phyloP scores from a whole-genome alignment of 768 basidiomycete species.

The Sporobolomyces pararoseus region DNA sequence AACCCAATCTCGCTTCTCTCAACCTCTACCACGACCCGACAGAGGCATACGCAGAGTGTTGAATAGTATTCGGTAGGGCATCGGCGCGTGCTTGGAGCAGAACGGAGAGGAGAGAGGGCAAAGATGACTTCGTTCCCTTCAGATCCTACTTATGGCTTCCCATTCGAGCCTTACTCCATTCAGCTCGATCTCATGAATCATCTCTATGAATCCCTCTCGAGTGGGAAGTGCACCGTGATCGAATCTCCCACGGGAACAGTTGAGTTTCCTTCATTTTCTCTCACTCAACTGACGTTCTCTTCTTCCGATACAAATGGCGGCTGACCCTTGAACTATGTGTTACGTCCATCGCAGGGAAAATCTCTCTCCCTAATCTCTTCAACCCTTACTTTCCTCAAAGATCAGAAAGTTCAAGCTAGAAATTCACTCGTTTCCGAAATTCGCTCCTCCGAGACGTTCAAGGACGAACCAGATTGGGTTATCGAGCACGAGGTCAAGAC shows the following conservation, averaged over 20 bases:
- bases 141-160: slow-evolving; percentile 56
- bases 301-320: neutral
- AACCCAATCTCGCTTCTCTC: neutral
- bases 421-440: slow-evolving; percentile 13
- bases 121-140: slow-evolving; percentile 9
- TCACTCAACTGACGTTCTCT: neutral
- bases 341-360: slow-evolving; percentile 62
- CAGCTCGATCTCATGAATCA: slow-evolving; percentile 84
- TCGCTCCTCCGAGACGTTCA: slow-evolving; percentile 28
- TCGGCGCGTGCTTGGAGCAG: neutral
- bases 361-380: slow-evolving; percentile 75
- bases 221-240: slow-evolving; percentile 68
- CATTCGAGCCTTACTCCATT: slow-evolving; percentile 78
- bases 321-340: neutral
- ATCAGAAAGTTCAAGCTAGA: slow-evolving; percentile 54
- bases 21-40: neutral
- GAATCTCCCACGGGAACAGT: slow-evolving; percentile 89
- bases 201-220: slow-evolving; percentile 73
- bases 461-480: slow-evolving; percentile 64
- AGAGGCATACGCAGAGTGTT: neutral
- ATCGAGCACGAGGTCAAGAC: slow-evolving; percentile 66
- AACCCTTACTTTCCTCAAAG: slow-evolving; percentile 65
- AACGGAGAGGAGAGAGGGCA: neutral
- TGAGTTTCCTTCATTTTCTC: slow-evolving; percentile 9
- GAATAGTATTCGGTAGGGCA: neutral